A percentile compares a stretch with the other conserved stretches of the same genome.
Conservation (phyloP, 2,329 filamentous ascomycete species). For the Aspergillus texensis region DNA sequence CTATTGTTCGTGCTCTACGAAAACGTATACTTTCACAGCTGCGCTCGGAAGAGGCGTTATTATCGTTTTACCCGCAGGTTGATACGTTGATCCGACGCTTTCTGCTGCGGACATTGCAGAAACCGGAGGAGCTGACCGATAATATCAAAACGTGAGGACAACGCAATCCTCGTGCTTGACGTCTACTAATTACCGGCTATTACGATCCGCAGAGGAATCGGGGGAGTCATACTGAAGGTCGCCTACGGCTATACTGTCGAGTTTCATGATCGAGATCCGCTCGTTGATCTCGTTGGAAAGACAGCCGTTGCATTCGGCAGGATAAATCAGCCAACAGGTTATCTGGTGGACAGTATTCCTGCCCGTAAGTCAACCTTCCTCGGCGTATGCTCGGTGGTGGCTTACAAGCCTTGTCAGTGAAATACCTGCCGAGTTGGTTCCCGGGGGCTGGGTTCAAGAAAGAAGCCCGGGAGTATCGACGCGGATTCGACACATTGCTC, state of each 20-base stretch:
- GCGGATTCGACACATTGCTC: constrained; percentile 28
- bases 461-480: constrained; percentile 39
- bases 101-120: constrained; percentile 44
- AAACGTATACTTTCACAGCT: constrained; percentile 49
- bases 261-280: constrained; percentile 25
- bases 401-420: constrained; percentile 20
- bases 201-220: constrained; percentile 28
- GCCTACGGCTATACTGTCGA: constrained; percentile 37
- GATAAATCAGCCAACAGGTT: constrained; percentile 46
- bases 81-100: constrained; percentile 49
- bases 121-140: constrained; percentile 40
- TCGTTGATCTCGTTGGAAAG: constrained; percentile 46
- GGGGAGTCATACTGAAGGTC: constrained; percentile 46
- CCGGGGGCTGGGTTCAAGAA: constrained; percentile 50
- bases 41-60: constrained; percentile 44
- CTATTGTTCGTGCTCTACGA: constrained; percentile 26
- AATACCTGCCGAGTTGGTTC: constrained; percentile 47
- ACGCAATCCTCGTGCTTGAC: constrained; percentile 7
- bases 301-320: constrained; percentile 45
- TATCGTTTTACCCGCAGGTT: constrained; percentile 43
- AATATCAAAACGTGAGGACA: constrained; percentile 43
- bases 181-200: not conserved
- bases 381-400: not conserved
- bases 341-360: constrained; percentile 51
- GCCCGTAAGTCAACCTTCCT: constrained; percentile 15